These are phyloP conservation scores for Lactarius vividus DNA, from an alignment of 768 basidiomycete species.

Conservation along the genomic window DNA sequence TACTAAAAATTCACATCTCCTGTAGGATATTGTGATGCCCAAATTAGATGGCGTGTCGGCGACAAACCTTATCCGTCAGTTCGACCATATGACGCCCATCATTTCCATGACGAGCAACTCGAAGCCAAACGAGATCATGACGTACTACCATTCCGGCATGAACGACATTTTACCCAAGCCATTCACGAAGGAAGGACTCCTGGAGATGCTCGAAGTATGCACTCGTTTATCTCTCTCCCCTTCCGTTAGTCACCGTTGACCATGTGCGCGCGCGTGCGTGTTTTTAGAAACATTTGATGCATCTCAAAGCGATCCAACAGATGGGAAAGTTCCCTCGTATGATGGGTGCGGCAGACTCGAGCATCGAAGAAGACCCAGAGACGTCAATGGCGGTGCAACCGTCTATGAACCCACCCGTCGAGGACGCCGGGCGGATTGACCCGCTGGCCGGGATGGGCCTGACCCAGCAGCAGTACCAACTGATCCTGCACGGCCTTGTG, in stretches of 20 bases:
- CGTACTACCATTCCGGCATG: slow-evolving; percentile 89
- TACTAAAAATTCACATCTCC: slow-evolving; percentile 2
- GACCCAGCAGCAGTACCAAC: slow-evolving; percentile 82
- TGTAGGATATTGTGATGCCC: slow-evolving; percentile 92
- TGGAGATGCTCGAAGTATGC: slow-evolving; percentile 86
- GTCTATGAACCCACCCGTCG: slow-evolving; percentile 22
- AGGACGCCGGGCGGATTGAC: slow-evolving; percentile 48
- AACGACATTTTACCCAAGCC: slow-evolving; percentile 97
- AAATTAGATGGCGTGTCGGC: slow-evolving; percentile 86
- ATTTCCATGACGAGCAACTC: slow-evolving; percentile 98
- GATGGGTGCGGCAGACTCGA: slow-evolving; percentile 20
- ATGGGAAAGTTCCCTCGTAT: slow-evolving; percentile 27
- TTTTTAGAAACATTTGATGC: slow-evolving; percentile 28
- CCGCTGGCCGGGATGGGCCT: slow-evolving; percentile 86
- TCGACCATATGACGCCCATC: slow-evolving; percentile 93
- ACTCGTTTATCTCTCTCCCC: slow-evolving; percentile 16
- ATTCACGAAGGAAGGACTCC: slow-evolving; percentile 89
- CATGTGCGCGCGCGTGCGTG: slow-evolving; percentile 14
- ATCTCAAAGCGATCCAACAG: slow-evolving; percentile 29
- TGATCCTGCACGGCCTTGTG: slow-evolving; percentile 73
- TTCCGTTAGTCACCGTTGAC: slow-evolving; percentile 1
- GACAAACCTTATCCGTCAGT: slow-evolving; percentile 90
- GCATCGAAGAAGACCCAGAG: slow-evolving; percentile 45
- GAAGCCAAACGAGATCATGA: slow-evolving; percentile 89
- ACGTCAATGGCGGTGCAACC: slow-evolving; percentile 36